Evolutionary conservation across 2,329 filamentous ascomycete species (phyloP).

Genomic region (Thelonectria rubi): DNA sequence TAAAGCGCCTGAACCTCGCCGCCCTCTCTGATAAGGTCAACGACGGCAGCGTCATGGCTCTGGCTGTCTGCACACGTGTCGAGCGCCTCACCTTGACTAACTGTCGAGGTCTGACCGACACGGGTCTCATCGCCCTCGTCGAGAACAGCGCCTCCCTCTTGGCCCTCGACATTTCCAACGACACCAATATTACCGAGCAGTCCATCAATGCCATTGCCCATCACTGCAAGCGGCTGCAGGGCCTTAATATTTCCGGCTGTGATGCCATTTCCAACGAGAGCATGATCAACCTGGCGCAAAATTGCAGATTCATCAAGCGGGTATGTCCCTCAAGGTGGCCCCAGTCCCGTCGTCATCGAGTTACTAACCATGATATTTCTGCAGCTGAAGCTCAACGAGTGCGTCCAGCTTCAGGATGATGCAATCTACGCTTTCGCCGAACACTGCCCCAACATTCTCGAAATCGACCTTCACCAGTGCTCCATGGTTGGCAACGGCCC

Average conservation of each 20-base stretch:
- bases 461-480: slow-evolving; percentile 94
- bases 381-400: slow-evolving; percentile 93
- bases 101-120: slow-evolving; percentile 85
- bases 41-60: slow-evolving; percentile 86
- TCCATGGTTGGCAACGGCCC: slow-evolving; percentile 82
- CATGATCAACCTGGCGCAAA: slow-evolving; percentile 80
- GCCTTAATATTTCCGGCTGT: slow-evolving; percentile 91
- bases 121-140: slow-evolving; percentile 81
- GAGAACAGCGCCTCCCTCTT: slow-evolving; percentile 82
- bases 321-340: slow-evolving; percentile 57
- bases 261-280: slow-evolving; percentile 86
- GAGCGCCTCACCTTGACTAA: slow-evolving; percentile 93
- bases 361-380: slow-evolving; percentile 43
- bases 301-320: slow-evolving; percentile 86
- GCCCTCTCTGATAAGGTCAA: slow-evolving; percentile 78
- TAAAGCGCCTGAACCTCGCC: slow-evolving; percentile 91
- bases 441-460: slow-evolving; percentile 90
- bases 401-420: slow-evolving; percentile 81
- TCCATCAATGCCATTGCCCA: slow-evolving; percentile 81
- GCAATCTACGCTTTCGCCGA: slow-evolving; percentile 86
- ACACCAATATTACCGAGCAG: slow-evolving; percentile 84
- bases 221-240: slow-evolving; percentile 86
- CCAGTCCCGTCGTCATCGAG: not conserved
- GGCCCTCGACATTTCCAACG: slow-evolving; percentile 87
- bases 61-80: slow-evolving; percentile 86